Evolutionary conservation across 768 basidiomycete species (phyloP), one percentile per base, ranked within the genome.

Genomic region (Coprinellus micaceus): DNA sequence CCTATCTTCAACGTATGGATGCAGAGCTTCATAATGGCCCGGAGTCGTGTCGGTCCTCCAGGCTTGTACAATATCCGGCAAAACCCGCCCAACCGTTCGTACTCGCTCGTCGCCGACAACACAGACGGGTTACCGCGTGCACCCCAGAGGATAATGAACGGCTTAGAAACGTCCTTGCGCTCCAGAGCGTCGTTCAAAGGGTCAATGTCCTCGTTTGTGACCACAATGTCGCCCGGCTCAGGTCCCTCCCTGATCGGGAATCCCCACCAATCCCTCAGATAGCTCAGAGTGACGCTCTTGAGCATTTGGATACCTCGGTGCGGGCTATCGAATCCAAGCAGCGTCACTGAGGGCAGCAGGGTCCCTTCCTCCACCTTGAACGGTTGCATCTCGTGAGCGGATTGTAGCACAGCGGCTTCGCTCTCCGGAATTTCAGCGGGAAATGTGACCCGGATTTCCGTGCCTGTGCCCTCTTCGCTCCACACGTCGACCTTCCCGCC

Each of bases 401-500:
- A 40, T 25, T 52, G 58, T 11, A 33, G 39, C 37, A 54, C 29
- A 2, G 53, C 33, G 17, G 64, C 66, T 15, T 68, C 69, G 22
- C 76, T 79, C 24, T 83, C 77, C 7, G 75, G 64, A 12, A 77
- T 67, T 58, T 94, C 88, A 28, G 90, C 91, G 28, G 81, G 80
- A 67, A 97, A 91, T 2, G 82, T 82, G 41, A 96, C 83, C 63
- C 89, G 90, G 69, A 97, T 94, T 67, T 95, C 93, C 2, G 95
- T 97, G 25, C 95, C 95, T 36, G 84, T 77, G 17, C 84, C 90
- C 71, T 95, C 94, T 60, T 90, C 86, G 58, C 92, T 95, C 85
- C 87, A 88, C 10, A 98, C 94, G 63, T 97, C 95, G 37, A 97
- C 89, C 64, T 93, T 93, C 45, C 95, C 95, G 25, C 85, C 82